Evolutionary conservation across 2,329 filamentous ascomycete species (phyloP).

Genomic region (Aureobasidium musti): DNA sequence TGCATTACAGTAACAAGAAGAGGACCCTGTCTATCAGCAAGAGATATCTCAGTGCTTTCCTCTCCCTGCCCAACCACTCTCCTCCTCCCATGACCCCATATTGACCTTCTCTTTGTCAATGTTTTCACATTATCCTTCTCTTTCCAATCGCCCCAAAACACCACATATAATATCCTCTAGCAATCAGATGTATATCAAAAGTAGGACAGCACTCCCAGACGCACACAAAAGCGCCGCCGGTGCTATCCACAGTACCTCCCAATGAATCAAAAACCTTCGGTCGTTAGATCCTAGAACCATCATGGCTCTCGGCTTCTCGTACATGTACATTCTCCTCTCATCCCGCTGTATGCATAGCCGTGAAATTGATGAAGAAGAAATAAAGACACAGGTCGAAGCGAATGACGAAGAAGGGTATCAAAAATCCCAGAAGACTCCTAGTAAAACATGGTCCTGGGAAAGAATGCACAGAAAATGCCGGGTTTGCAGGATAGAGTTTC

Average conservation of each 20-base stretch:
- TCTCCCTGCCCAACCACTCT: background rate
- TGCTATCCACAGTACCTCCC: background rate
- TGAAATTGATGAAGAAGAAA: conserved; percentile 14
- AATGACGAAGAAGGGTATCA: conserved; percentile 30
- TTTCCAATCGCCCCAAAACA: conserved; percentile 4
- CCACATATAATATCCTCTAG: conserved; percentile 16
- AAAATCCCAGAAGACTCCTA: background rate
- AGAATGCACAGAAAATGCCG: conserved; percentile 8
- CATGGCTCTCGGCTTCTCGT: background rate
- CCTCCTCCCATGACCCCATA: background rate
- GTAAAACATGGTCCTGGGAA: background rate
- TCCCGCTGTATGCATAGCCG: conserved; percentile 16
- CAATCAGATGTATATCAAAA: conserved; percentile 17
- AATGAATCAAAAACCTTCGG: background rate
- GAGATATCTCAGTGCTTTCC: background rate
- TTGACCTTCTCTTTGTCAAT: conserved; percentile 10
- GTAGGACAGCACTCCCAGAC: background rate
- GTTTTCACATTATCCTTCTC: conserved; percentile 11
- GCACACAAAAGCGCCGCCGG: background rate
- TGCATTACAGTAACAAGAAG: conserved; percentile 18
- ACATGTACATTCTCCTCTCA: conserved; percentile 13
- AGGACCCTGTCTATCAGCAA: background rate
- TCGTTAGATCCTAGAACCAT: conserved; percentile 6
- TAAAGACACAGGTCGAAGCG: conserved; percentile 27
- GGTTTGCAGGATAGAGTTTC: background rate